Evolutionary conservation across 78 protist genomes (phyloP).

Genomic region (Dictyostelium purpureum): DNA sequence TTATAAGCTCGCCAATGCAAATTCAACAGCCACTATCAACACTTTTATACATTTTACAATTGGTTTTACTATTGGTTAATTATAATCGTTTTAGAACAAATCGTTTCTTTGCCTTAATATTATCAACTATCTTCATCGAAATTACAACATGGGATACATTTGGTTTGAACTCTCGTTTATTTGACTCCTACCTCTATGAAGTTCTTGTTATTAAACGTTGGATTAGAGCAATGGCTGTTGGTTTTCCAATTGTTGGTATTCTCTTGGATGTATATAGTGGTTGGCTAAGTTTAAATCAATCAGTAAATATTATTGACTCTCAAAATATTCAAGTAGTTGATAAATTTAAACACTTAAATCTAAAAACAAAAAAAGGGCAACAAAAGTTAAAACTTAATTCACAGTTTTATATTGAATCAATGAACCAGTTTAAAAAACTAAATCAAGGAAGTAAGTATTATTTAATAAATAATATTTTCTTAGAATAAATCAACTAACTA

Average conservation of each 20-base stretch:
- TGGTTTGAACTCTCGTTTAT: background rate
- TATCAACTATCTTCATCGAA: constrained; percentile 9
- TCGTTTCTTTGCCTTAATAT: background rate
- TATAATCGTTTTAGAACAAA: background rate
- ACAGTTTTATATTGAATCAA: constrained; percentile 9
- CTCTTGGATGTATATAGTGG: background rate
- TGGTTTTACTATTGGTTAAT: background rate
- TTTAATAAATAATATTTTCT: too few species aligned
- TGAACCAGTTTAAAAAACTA: constrained; percentile 11
- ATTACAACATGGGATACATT: background rate
- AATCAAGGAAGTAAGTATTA: constrained; percentile 19
- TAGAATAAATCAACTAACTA: too few species aligned
- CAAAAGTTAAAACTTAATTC: background rate
- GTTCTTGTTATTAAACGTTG: constrained; percentile 17
- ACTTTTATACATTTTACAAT: constrained; percentile 3
- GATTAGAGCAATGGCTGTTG: background rate
- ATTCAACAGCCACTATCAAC: constrained; percentile 14
- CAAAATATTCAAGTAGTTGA: background rate
- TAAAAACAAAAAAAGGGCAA: background rate
- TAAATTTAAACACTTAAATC: background rate
- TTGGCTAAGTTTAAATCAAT: background rate
- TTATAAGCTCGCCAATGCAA: background rate
- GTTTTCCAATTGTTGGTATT: constrained; percentile 12
- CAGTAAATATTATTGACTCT: background rate
- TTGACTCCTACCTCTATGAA: constrained; percentile 21